Percentiles rank a stretch among this genome's conserved stretches.
phyloP scores from a whole-genome alignment of 805 yeast species.

The Kurtzmaniella fragi region DNA sequence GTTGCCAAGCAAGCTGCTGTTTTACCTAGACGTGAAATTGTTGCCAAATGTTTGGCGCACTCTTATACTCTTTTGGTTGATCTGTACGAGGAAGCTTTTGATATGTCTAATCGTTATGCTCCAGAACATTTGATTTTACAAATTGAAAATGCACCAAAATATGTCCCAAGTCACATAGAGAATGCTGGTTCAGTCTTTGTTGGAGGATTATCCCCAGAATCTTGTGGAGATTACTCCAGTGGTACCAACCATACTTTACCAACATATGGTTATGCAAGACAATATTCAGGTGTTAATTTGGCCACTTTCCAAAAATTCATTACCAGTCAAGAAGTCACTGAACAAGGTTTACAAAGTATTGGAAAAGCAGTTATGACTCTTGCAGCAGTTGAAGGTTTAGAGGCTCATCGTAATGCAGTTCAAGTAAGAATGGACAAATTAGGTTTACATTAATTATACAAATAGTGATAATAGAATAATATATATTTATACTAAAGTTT shows the following conservation, averaged over 20 bases:
- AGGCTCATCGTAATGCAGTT: conserved; percentile 96
- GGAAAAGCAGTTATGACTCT: conserved; percentile 96
- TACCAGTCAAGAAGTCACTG: conserved; percentile 86
- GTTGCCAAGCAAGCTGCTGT: conserved; percentile 76
- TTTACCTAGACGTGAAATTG: conserved; percentile 90
- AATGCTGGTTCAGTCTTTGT: conserved; percentile 97
- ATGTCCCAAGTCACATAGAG: conserved; percentile 65
- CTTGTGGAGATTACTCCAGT: conserved; percentile 96
- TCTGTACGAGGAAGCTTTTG: conserved; percentile 73
- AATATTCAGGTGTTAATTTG: conserved; percentile 96
- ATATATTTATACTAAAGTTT: conserved; percentile 1
- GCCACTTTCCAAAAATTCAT: conserved; percentile 92
- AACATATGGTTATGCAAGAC: conserved; percentile 96
- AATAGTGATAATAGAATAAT: background rate
- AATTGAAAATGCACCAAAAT: conserved; percentile 69
- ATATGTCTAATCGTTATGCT: conserved; percentile 86
- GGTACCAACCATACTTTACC: conserved; percentile 99
- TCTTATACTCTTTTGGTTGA: conserved; percentile 74
- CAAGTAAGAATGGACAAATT: conserved; percentile 86
- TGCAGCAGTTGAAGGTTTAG: conserved; percentile 95
- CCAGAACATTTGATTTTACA: conserved; percentile 97
- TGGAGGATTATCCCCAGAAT: conserved; percentile 94
- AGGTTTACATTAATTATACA: conserved; percentile 40
- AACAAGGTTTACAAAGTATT: conserved; percentile 77
- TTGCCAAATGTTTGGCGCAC: conserved; percentile 87